Conservation (phyloP, 2,329 filamentous ascomycete species). For the Botrytis deweyae region DNA sequence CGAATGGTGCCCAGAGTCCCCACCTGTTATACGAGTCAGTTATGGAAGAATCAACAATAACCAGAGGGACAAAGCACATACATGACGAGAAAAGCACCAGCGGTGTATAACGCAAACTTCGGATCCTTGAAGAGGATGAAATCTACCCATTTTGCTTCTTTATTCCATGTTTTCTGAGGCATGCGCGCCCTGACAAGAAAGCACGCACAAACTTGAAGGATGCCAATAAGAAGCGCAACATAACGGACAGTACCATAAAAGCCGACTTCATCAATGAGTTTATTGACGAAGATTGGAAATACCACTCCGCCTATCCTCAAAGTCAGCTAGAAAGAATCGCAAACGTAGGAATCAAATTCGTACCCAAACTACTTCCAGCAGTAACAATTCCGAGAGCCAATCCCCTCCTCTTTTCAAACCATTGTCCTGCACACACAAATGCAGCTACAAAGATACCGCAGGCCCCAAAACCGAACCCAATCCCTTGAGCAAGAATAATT, state of each 20-base stretch:
- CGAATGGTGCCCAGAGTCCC: conserved; percentile 33
- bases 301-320: conserved; percentile 36
- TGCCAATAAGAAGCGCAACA: conserved; percentile 2
- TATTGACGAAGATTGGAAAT: conserved; percentile 10
- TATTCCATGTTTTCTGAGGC: conserved; percentile 8
- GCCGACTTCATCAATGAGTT: conserved; percentile 40
- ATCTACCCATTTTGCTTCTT: conserved; percentile 39
- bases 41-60: not conserved
- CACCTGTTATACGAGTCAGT: conserved; percentile 39
- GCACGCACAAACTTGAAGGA: not conserved
- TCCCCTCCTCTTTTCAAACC: conserved; percentile 48
- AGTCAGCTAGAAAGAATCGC: not conserved
- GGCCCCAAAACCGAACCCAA: conserved; percentile 47
- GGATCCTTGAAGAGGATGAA: conserved; percentile 30
- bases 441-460: conserved; percentile 46
- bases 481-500: conserved; percentile 49
- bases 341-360: conserved; percentile 45
- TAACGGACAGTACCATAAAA: conserved; percentile 12
- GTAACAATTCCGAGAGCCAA: conserved; percentile 49
- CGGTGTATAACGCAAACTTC: conserved; percentile 3
- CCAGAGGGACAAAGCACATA: not conserved
- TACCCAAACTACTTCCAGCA: conserved; percentile 48
- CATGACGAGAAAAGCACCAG: conserved; percentile 18
- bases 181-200: conserved; percentile 12
- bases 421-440: conserved; percentile 45